Percentiles rank a stretch among this genome's conserved stretches.
Conservation (phyloP, 331 rosid genomes). For the Arachis monticola region DNA sequence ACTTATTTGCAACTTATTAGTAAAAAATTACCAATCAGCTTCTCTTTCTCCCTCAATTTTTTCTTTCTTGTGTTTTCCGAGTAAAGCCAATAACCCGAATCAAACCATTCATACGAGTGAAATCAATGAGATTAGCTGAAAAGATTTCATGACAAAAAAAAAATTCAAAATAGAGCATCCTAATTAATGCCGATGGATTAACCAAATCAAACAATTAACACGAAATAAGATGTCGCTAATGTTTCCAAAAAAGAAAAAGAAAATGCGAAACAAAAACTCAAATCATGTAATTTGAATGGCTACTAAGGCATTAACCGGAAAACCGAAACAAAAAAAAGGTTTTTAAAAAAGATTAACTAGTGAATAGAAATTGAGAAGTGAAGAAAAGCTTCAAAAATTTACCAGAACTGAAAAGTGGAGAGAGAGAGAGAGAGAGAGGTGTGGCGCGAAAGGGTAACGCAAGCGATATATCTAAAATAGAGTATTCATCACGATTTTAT, state of each 20-base stretch:
- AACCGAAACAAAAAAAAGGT: not conserved
- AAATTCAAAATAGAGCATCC: too few species aligned
- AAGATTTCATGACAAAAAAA: too few species aligned
- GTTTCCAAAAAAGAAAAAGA: not conserved
- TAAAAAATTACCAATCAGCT: not conserved
- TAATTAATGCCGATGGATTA: too few species aligned
- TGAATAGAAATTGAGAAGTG: not conserved
- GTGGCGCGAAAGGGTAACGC: constrained; percentile 52
- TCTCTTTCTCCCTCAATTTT: not conserved
- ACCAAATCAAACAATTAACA: too few species aligned
- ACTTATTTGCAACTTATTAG: constrained; percentile 1
- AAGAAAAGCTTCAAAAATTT: constrained; percentile 17
- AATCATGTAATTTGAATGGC: not conserved
- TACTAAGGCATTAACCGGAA: not conserved
- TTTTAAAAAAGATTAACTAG: not conserved
- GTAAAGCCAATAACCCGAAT: too few species aligned
- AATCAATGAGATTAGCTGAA: too few species aligned
- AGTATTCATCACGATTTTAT: not conserved
- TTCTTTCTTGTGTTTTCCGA: not conserved
- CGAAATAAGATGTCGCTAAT: not conserved
- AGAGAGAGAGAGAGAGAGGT: not conserved
- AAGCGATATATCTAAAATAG: not conserved
- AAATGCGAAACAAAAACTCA: not conserved
- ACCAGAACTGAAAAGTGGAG: not conserved
- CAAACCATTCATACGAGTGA: too few species aligned